Evolutionary conservation across 306 rosid species (phyloP).

Genomic region (Quercus glauca): DNA sequence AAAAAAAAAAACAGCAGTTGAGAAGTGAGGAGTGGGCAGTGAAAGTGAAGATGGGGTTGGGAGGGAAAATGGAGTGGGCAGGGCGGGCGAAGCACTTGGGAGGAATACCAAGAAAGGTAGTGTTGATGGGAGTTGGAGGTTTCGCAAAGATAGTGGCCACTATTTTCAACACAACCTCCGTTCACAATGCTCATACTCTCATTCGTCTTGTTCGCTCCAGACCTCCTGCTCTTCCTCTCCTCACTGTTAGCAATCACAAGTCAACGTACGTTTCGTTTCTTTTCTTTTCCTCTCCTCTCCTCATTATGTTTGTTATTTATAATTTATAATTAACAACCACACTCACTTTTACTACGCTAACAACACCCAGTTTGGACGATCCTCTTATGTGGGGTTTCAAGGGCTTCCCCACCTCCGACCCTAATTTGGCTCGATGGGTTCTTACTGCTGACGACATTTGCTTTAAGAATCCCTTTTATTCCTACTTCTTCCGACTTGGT

Average conservation of each 20-base stretch:
- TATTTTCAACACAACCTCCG: constrained; percentile 58
- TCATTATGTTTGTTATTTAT: neutral
- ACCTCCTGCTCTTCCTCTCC: constrained; percentile 74
- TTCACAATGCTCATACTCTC: constrained; percentile 76
- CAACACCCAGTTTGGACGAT: constrained; percentile 59
- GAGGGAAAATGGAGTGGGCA: constrained; percentile 76
- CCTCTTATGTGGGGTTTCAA: constrained; percentile 84
- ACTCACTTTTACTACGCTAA: no score
- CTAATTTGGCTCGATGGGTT: constrained; percentile 67
- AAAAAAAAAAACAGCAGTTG: no score
- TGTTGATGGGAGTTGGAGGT: constrained; percentile 56
- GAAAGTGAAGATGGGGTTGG: constrained; percentile 26
- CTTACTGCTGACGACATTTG: constrained; percentile 89
- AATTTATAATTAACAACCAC: no score
- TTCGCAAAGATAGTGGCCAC: constrained; percentile 62
- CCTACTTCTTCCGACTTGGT: constrained; percentile 79
- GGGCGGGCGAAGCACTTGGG: constrained; percentile 44
- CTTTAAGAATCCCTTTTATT: constrained; percentile 49
- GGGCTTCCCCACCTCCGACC: constrained; percentile 63
- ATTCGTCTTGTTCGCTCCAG: constrained; percentile 63
- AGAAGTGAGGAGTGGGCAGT: no score
- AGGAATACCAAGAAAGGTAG: constrained; percentile 64
- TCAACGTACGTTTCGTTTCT: constrained; percentile 44
- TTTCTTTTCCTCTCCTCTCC: neutral
- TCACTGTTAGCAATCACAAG: constrained; percentile 94